Base-by-base conservation (phyloP, 31 red algal genomes). In the Odonthalia washingtoniensis region DNA sequence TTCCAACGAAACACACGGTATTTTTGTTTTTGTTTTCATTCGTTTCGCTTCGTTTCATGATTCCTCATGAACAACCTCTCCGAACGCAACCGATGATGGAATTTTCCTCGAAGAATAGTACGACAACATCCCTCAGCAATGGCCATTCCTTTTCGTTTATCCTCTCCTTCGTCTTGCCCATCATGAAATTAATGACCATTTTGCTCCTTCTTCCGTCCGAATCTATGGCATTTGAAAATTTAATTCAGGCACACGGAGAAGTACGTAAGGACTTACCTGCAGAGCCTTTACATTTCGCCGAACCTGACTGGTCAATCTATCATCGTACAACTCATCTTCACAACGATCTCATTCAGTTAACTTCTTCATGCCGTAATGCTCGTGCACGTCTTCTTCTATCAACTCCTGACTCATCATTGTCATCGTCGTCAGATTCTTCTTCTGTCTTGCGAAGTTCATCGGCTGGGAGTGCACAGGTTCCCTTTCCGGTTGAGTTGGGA, bases 181-280 rank as follows among this genome's bases (percentile, higher is more conserved):
- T n/a, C n/a, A n/a, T n/a, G n/a, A n/a, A n/a, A n/a, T n/a, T n/a
- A n/a, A n/a, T n/a, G n/a, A n/a, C n/a, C n/a, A n/a, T n/a, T n/a
- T n/a, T n/a, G n/a, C n/a, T n/a, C n/a, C n/a, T n/a, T n/a, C n/a
- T n/a, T n/a, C n/a, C n/a, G n/a, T n/a, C n/a, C n/a, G n/a, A n/a
- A n/a, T n/a, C 82, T 53, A 3, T 37, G 40, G 84, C 84, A 36
- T 91, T 91, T 80, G 89, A 91, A 77, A 72, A 72, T 40, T 60
- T 91, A 16, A 49, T 91, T 14, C 89, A 80, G 37, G 89, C 89
- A 32, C 77, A 81, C 16, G 89, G 89, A 31, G 89, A 91, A 67
- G 79, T 91, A 35, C 80, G 81, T 1, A 91, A 91, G 62, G 89
- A 91, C 64, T 72, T 49, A 33, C 75, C 89, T 41, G 57, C 81